Conservation (phyloP, 345 rosid genomes). For the Euphorbia pulcherrima region DNA sequence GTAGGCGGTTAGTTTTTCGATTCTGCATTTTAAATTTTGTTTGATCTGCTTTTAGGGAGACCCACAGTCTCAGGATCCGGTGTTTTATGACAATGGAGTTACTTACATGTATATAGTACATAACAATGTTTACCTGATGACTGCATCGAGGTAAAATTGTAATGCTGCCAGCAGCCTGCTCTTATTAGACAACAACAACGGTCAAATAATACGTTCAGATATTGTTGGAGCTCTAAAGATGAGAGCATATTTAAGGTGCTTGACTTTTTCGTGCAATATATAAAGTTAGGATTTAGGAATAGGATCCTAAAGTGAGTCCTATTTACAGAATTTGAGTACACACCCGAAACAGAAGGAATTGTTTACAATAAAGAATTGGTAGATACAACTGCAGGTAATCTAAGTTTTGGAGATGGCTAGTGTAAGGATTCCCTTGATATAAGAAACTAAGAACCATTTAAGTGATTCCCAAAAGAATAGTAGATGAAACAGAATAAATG, state of each 20-base stretch:
- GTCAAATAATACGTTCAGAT: constrained; percentile 87
- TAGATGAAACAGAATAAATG: too few relatives aligned
- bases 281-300: not conserved
- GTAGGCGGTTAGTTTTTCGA: not conserved
- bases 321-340: not conserved
- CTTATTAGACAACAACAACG: constrained; percentile 94
- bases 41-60: constrained; percentile 58
- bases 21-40: not conserved
- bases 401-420: too few relatives aligned
- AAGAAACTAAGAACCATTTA: too few relatives aligned
- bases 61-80: constrained; percentile 94
- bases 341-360: not conserved
- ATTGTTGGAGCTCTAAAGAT: constrained; percentile 96
- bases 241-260: constrained; percentile 88
- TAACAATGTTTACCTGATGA: constrained; percentile 84
- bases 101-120: constrained; percentile 92
- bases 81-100: constrained; percentile 87
- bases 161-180: constrained; percentile 89
- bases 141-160: constrained; percentile 85
- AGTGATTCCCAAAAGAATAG: too few relatives aligned
- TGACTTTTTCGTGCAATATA: not conserved
- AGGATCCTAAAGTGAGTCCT: not conserved
- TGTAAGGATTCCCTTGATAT: too few relatives aligned
- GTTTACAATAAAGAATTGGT: not conserved
- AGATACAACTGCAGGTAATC: too few relatives aligned